phyloP scores from a whole-genome alignment of 2,329 filamentous ascomycete genomes.

The Ceratocystis destructans region DNA sequence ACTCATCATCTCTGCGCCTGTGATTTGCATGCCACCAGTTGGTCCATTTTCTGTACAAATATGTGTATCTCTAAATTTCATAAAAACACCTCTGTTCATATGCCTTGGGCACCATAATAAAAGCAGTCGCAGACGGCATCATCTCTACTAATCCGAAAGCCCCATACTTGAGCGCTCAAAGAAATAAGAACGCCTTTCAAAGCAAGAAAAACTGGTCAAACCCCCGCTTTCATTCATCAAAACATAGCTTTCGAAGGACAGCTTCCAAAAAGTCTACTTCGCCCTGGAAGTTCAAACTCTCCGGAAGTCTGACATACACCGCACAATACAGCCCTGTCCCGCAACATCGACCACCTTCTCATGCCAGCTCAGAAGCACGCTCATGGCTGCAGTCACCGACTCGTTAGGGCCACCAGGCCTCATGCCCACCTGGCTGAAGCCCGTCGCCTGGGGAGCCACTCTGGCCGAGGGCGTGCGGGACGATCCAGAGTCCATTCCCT shows the following conservation, averaged over 20 bases:
- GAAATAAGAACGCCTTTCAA: neutral
- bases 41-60: neutral
- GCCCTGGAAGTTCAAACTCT: constrained; percentile 37
- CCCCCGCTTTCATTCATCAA: too few species aligned
- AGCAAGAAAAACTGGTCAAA: neutral
- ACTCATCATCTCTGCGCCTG: neutral
- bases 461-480: constrained; percentile 34
- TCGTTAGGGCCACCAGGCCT: constrained; percentile 42
- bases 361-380: constrained; percentile 93
- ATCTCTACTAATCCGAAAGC: neutral
- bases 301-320: constrained; percentile 92
- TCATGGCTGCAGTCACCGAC: constrained; percentile 80
- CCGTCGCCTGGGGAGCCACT: constrained; percentile 63
- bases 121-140: neutral
- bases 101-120: neutral
- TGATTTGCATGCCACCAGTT: neutral
- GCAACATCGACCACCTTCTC: constrained; percentile 95
- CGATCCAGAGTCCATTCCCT: constrained; percentile 58
- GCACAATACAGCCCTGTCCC: constrained; percentile 77
- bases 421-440: constrained; percentile 66
- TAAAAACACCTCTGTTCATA: neutral
- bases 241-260: too few species aligned
- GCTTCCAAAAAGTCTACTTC: too few species aligned
- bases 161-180: neutral
- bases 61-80: neutral